Percentiles rank a stretch among this genome's conserved stretches.
Evolutionary conservation across 768 basidiomycete genomes (phyloP).

Genomic region (Lactarius tabidus): DNA sequence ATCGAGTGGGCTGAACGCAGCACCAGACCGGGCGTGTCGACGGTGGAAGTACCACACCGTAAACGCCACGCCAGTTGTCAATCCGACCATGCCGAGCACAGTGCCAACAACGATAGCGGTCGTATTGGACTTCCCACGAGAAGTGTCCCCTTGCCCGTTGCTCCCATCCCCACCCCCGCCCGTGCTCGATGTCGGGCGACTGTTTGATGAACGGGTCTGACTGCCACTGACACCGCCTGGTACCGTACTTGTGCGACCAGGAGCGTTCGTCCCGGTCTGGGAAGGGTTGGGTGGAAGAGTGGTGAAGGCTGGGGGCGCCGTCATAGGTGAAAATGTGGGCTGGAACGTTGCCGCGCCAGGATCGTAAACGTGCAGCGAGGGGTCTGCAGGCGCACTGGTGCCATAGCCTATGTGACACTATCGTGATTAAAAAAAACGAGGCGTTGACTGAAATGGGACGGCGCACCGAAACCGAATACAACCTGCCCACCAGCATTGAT

Average conservation of each 20-base stretch:
- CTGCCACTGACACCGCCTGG: neutral
- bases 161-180: conserved; percentile 3
- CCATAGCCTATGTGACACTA: conserved; percentile 41
- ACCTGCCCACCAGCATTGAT: conserved; percentile 55
- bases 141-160: conserved; percentile 20
- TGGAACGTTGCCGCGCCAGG: conserved; percentile 34
- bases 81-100: conserved; percentile 54
- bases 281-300: conserved; percentile 28
- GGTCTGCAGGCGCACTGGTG: conserved; percentile 47
- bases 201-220: conserved; percentile 13
- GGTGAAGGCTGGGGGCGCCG: conserved; percentile 29
- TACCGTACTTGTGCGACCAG: conserved; percentile 15
- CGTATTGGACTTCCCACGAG: conserved; percentile 14
- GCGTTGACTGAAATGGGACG: neutral
- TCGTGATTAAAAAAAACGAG: neutral
- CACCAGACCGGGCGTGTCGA: conserved; percentile 25
- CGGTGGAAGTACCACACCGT: conserved; percentile 46
- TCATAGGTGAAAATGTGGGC: conserved; percentile 39
- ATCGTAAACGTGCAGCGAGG: conserved; percentile 53
- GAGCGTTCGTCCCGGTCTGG: conserved; percentile 21
- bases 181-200: conserved; percentile 14
- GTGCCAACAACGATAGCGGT: conserved; percentile 59
- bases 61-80: conserved; percentile 42
- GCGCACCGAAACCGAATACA: conserved; percentile 75
- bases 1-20: conserved; percentile 31